These are phyloP conservation scores for Serendipita sp. DNA, from an alignment of 768 basidiomycete species.

Conservation along the genomic window DNA sequence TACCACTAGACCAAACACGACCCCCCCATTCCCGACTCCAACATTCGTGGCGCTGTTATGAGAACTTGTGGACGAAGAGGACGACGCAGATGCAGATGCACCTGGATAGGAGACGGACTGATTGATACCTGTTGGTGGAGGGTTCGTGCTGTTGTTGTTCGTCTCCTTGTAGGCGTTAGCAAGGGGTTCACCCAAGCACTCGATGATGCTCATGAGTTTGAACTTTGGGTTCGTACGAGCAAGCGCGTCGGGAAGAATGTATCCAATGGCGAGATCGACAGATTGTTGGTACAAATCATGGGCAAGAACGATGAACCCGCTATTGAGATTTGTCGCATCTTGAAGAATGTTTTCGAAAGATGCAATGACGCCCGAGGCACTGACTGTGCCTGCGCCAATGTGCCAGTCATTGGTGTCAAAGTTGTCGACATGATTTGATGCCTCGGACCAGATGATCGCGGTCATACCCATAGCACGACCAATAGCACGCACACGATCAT, in stretches of 20 bases:
- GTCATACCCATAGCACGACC: slow-evolving; percentile 65
- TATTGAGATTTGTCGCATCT: slow-evolving; percentile 38
- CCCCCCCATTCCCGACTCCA: too few species aligned
- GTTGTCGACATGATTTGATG: slow-evolving; percentile 21
- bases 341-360: slow-evolving; percentile 53
- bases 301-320: slow-evolving; percentile 76
- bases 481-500: slow-evolving; percentile 77
- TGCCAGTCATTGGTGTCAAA: slow-evolving; percentile 76
- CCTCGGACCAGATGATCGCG: slow-evolving; percentile 68
- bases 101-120: not conserved
- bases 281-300: slow-evolving; percentile 75
- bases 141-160: slow-evolving; percentile 39
- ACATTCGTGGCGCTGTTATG: too few species aligned
- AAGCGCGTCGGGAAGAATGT: slow-evolving; percentile 68
- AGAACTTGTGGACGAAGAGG: too few species aligned
- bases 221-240: slow-evolving; percentile 44
- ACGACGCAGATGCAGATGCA: not conserved
- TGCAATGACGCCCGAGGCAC: slow-evolving; percentile 40
- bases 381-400: slow-evolving; percentile 47
- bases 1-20: too few species aligned
- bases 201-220: slow-evolving; percentile 53
- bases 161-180: slow-evolving; percentile 69
- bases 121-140: not conserved
- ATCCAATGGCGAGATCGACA: slow-evolving; percentile 73
- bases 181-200: slow-evolving; percentile 43